Base-by-base conservation (phyloP, 352 stramenopile species). In the Globisporangium spinosum region DNA sequence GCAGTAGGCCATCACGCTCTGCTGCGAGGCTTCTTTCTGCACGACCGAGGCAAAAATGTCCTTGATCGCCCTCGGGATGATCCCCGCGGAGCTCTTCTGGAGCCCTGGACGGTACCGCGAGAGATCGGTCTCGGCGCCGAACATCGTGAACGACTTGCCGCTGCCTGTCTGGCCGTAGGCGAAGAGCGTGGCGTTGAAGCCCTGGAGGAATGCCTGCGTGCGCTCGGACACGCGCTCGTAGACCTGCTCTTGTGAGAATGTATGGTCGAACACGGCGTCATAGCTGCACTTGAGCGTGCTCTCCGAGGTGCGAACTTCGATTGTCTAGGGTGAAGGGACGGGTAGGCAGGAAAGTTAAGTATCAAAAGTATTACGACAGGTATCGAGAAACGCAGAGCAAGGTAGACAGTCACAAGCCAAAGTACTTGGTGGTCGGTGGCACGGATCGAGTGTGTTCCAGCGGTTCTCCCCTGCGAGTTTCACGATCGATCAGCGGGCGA, bases 61-160 rank as follows among this genome's bases (percentile, higher is more conserved):
- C 62, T 95, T 93, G 64, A 98, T 94, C 17, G 90, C 91, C 23
- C 91, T 75, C 5, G 92, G 92, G 58, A 97, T 97, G 61, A 98
- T 83, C 1, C 92, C 92, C 3, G 89, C 81, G n/a, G 82, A 83
- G 65, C 85, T 94, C 64, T 89, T 89, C 56, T 89, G 78, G n/a
- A 93, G 79, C 0, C 86, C 84, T 1, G 86, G 86, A 10, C 82
- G 82, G 57, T 85, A 94, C 10, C 86, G 77, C 6, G 86, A 93
- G 7, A 81, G 25, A 65, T 95, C 85, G 7, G 74, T 77, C 71
- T 95, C 85, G 60, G 73, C 83, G 12, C 87, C 86, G 69, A 94
- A 94, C 88, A 95, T 95, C 23, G 88, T 95, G 66, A 92, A 94
- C 22, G 88, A 93, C 73, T 95, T 95, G 51, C 88, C 88, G 63